Evolutionary conservation across 192 early-diverging fungal genomes (phyloP).

Genomic region (Pilaira anomala): DNA sequence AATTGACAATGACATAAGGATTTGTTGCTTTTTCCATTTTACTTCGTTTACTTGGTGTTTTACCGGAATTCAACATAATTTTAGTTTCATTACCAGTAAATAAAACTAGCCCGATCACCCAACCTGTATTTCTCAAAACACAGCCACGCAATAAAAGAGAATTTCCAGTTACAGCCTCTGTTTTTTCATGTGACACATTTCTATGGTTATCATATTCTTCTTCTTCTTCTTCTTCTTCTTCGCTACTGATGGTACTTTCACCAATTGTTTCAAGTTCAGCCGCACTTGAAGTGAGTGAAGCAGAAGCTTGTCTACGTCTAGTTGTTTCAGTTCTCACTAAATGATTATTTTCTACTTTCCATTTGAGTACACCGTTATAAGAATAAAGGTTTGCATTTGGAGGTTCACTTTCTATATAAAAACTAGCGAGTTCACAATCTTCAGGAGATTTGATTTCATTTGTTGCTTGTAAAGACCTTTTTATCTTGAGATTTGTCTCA

Average conservation of each 20-base stretch:
- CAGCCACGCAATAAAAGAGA: constrained; percentile 71
- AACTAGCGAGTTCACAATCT: constrained; percentile 45
- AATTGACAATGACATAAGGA: constrained; percentile 73
- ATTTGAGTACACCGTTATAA: constrained; percentile 58
- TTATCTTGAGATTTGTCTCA: constrained; percentile 78
- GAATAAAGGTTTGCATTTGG: constrained; percentile 61
- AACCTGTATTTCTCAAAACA: constrained; percentile 70
- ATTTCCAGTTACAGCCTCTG: constrained; percentile 56
- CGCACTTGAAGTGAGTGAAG: constrained; percentile 5
- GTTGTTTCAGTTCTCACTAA: no score
- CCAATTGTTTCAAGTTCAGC: not conserved
- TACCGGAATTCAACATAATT: constrained; percentile 72
- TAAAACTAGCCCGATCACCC: constrained; percentile 68
- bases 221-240: not conserved
- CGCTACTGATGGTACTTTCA: not conserved
- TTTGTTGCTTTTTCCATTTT: constrained; percentile 72
- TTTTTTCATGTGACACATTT: constrained; percentile 26
- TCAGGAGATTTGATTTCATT: constrained; percentile 46
- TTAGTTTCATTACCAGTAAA: constrained; percentile 79
- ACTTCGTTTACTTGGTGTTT: constrained; percentile 65
- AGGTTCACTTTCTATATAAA: constrained; percentile 55
- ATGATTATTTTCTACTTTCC: constrained; percentile 19
- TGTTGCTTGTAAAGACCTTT: constrained; percentile 51
- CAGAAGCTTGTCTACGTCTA: not conserved
- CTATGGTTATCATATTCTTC: not conserved